A percentile compares a stretch with the other conserved stretches of the same genome.
Conservation (phyloP, 495 filamentous ascomycete species). For the Lineolata rhizophorae region DNA sequence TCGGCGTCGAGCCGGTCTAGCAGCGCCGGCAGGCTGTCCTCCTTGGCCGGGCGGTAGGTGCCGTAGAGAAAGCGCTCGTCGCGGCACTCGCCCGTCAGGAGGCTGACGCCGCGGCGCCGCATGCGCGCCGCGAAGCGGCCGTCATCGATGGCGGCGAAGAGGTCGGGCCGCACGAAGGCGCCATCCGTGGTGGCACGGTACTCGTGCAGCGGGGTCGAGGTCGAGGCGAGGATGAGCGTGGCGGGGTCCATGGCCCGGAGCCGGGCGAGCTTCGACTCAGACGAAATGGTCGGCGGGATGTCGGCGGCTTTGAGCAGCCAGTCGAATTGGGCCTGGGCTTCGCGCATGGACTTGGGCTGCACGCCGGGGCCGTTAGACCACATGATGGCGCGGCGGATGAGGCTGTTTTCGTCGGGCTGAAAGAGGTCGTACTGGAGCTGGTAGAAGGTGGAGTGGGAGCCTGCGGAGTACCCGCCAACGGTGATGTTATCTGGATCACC, state of each 20-base stretch:
- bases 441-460: constrained; percentile 24
- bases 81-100: constrained; percentile 32
- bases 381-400: constrained; percentile 27
- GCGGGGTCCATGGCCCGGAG: constrained; percentile 21
- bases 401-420: constrained; percentile 18
- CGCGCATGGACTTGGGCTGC: constrained; percentile 25
- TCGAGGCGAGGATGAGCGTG: constrained; percentile 21
- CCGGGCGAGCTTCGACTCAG: constrained; percentile 22
- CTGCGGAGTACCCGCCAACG: constrained; percentile 19
- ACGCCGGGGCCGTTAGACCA: constrained; percentile 33
- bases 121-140: constrained; percentile 25
- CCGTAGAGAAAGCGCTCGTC: constrained; percentile 32
- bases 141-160: constrained; percentile 26
- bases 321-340: constrained; percentile 32
- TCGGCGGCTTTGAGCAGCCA: constrained; percentile 25
- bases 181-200: constrained; percentile 31
- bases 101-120: constrained; percentile 21
- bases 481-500: constrained; percentile 19
- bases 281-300: constrained; percentile 22
- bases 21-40: constrained; percentile 12
- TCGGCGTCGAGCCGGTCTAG: constrained; percentile 28
- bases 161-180: constrained; percentile 22
- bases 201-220: constrained; percentile 22
- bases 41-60: constrained; percentile 19
- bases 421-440: constrained; percentile 34